These are phyloP conservation scores for Trichosporon coremiiforme DNA, from an alignment of 1,284 basidiomycete species.

Conservation along the genomic window DNA sequence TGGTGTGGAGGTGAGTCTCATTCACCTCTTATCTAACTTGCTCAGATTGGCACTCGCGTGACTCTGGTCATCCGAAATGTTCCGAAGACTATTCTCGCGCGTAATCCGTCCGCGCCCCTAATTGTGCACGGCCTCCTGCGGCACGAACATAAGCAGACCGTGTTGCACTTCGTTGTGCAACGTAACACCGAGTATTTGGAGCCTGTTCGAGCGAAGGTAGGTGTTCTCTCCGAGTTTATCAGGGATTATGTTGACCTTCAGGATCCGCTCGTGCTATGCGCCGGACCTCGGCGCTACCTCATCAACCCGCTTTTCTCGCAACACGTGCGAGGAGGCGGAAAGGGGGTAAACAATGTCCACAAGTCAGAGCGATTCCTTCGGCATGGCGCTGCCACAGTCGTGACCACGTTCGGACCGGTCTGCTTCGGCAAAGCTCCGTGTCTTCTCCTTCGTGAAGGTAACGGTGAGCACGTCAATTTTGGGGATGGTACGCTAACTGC, in stretches of 20 bases:
- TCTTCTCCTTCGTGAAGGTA: constrained; percentile 60
- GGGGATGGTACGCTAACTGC: neutral
- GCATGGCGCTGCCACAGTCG: constrained; percentile 76
- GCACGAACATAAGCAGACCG: constrained; percentile 95
- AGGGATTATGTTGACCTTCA: constrained; percentile 45
- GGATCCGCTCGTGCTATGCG: constrained; percentile 85
- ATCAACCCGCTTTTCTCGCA: constrained; percentile 91
- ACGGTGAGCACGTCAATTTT: neutral
- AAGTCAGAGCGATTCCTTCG: constrained; percentile 94
- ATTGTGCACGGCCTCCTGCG: constrained; percentile 81
- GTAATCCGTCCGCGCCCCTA: constrained; percentile 61
- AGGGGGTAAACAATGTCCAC: constrained; percentile 93
- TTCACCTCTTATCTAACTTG: neutral
- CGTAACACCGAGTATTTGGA: constrained; percentile 93
- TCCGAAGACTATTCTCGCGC: constrained; percentile 58
- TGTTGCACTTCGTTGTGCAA: constrained; percentile 89
- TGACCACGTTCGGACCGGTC: constrained; percentile 85
- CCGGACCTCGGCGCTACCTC: constrained; percentile 80
- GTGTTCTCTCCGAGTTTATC: constrained; percentile 20
- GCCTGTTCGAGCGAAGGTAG: constrained; percentile 85
- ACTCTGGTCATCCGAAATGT: constrained; percentile 72
- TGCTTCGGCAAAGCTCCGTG: constrained; percentile 84
- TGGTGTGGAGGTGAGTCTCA: constrained; percentile 65
- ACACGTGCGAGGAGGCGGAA: constrained; percentile 83
- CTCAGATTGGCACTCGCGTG: constrained; percentile 76